Conservation (phyloP, 1,139 yeast genomes). For the Debaryomyces singareniensis region DNA sequence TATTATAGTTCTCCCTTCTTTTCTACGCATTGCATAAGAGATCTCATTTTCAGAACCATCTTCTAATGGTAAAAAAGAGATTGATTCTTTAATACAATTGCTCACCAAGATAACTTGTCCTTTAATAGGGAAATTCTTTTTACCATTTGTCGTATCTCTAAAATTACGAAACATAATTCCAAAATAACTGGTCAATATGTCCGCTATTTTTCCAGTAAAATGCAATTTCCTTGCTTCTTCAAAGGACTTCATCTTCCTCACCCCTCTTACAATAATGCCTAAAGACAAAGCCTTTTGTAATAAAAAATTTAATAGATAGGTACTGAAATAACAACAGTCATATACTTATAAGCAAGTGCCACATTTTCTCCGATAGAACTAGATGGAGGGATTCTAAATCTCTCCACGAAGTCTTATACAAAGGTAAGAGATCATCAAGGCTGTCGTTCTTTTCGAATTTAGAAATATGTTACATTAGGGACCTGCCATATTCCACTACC, state of each 20-base stretch:
- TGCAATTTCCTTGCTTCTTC: conserved; percentile 21
- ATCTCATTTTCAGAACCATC: conserved; percentile 18
- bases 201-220: conserved; percentile 20
- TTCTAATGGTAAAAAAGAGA: conserved; percentile 22
- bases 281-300: conserved; percentile 27
- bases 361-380: conserved; percentile 26
- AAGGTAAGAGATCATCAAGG: conserved; percentile 23
- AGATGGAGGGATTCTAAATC: conserved; percentile 19
- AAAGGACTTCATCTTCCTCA: conserved; percentile 18
- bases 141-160: conserved; percentile 25
- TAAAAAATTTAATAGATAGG: conserved; percentile 44
- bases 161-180: conserved; percentile 33
- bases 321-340: conserved; percentile 45
- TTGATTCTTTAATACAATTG: conserved; percentile 23
- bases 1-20: conserved; percentile 48
- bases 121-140: conserved; percentile 23
- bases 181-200: conserved; percentile 38
- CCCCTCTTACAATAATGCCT: conserved; percentile 32
- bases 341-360: conserved; percentile 34
- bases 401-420: conserved; percentile 39
- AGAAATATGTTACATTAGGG: conserved; percentile 21
- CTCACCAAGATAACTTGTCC: conserved; percentile 37
- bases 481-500: conserved; percentile 39
- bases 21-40: conserved; percentile 45
- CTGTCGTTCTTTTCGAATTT: conserved; percentile 14